Evolutionary conservation across 1,284 basidiomycete genomes (phyloP).

Genomic region (Trichosporon asahii): DNA sequence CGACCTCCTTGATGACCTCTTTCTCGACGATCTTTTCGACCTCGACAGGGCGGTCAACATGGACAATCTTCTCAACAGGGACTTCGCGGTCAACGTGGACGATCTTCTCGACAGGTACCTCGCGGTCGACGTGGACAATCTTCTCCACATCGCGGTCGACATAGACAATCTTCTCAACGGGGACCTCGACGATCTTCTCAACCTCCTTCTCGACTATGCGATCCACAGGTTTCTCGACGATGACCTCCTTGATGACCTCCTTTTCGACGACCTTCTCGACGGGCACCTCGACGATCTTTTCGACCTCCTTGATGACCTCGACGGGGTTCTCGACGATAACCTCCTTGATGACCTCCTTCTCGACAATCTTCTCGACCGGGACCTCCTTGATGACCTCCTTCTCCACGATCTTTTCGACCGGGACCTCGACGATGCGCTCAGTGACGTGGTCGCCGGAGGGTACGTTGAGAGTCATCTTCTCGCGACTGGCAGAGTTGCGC

Average conservation of each 20-base stretch:
- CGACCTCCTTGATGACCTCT: constrained; percentile 41
- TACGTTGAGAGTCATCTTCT: not conserved
- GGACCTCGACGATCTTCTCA: constrained; percentile 46
- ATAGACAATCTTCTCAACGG: constrained; percentile 42
- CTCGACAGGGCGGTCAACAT: constrained; percentile 33
- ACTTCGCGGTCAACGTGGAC: constrained; percentile 41
- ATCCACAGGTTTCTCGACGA: constrained; percentile 29
- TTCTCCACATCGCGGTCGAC: constrained; percentile 46
- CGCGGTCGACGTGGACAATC: constrained; percentile 47
- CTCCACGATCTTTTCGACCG: constrained; percentile 43
- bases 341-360: constrained; percentile 40
- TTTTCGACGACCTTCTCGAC: constrained; percentile 46
- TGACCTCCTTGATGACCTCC: constrained; percentile 32
- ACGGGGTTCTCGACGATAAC: constrained; percentile 39
- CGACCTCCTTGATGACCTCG: constrained; percentile 38
- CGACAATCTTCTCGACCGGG: constrained; percentile 34
- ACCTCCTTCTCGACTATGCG: constrained; percentile 44
- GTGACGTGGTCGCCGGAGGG: constrained; percentile 42
- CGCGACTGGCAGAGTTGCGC: constrained; percentile 17
- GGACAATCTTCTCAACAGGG: constrained; percentile 38
- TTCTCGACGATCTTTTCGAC: constrained; percentile 43
- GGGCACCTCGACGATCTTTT: constrained; percentile 50
- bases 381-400: constrained; percentile 32
- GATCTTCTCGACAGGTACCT: constrained; percentile 39
- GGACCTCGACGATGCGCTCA: constrained; percentile 45